phyloP scores from a whole-genome alignment of 345 rosid genomes.

The Aquilaria sinensis region DNA sequence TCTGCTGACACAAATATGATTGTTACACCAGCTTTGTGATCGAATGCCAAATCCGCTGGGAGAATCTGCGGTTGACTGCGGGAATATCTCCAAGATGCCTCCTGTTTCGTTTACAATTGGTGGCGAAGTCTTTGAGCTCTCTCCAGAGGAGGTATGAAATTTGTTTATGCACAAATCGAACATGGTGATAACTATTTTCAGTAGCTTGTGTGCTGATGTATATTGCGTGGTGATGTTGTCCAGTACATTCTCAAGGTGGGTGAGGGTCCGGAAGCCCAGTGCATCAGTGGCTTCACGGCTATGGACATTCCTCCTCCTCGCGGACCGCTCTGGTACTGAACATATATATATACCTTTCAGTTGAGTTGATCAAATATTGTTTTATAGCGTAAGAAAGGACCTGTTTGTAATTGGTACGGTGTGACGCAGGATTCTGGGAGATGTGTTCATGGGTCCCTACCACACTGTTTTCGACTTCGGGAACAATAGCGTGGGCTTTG shows the following conservation, averaged over 20 bases:
- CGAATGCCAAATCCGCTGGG: constrained; percentile 82
- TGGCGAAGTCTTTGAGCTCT: constrained; percentile 56
- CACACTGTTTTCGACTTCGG: constrained; percentile 90
- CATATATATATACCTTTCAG: not conserved
- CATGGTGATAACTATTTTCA: not conserved
- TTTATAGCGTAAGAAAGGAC: not conserved
- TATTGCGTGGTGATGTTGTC: constrained; percentile 14
- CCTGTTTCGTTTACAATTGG: constrained; percentile 76
- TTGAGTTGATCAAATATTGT: not conserved
- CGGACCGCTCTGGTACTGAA: constrained; percentile 83
- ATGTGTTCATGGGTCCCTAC: constrained; percentile 85
- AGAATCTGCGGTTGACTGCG: constrained; percentile 79
- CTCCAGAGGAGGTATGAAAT: constrained; percentile 55
- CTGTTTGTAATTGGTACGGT: not conserved
- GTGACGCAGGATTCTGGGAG: constrained; percentile 80
- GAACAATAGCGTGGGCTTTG: constrained; percentile 74
- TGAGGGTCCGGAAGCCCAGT: constrained; percentile 65
- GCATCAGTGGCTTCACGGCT: constrained; percentile 87
- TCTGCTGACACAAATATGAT: constrained; percentile 1
- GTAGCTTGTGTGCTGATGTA: not conserved
- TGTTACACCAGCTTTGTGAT: constrained; percentile 61
- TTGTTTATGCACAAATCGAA: not conserved
- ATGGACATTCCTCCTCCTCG: constrained; percentile 84
- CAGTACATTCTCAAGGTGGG: constrained; percentile 91
- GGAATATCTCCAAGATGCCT: constrained; percentile 66